Percentiles rank a stretch among this genome's conserved stretches.
Evolutionary conservation across 176 grass and related monocot species (phyloP).

Genomic region (Chrysopogon serrulatus): DNA sequence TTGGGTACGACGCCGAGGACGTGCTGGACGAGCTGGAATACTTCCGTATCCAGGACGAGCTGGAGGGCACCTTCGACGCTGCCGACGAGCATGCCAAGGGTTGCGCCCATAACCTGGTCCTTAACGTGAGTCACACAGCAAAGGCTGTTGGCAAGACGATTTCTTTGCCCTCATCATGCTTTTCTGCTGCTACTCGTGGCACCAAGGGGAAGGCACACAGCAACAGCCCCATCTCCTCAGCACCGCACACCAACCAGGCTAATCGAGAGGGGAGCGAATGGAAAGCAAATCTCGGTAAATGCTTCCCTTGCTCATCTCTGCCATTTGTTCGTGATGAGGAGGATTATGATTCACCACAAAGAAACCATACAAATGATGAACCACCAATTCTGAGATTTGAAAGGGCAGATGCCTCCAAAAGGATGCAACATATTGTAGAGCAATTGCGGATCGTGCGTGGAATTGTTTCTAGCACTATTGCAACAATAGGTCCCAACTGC

Average conservation of each 20-base stretch:
- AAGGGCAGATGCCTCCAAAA: background rate
- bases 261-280: background rate
- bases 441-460: background rate
- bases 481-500: background rate
- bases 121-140: background rate
- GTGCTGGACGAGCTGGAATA: slow-evolving; percentile 16
- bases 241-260: too few relatives aligned
- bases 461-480: background rate
- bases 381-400: background rate
- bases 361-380: background rate
- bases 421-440: background rate
- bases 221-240: too few relatives aligned
- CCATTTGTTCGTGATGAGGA: background rate
- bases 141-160: background rate
- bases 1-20: background rate
- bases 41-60: background rate
- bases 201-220: too few relatives aligned
- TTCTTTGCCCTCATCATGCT: background rate
- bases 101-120: background rate
- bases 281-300: background rate
- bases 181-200: too few relatives aligned
- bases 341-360: too few relatives aligned
- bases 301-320: background rate
- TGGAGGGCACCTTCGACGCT: background rate
- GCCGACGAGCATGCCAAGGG: background rate